A percentile compares a stretch with the other conserved stretches of the same genome.
Conservation (phyloP, 805 yeast genomes). For the Candida nemodendra region DNA sequence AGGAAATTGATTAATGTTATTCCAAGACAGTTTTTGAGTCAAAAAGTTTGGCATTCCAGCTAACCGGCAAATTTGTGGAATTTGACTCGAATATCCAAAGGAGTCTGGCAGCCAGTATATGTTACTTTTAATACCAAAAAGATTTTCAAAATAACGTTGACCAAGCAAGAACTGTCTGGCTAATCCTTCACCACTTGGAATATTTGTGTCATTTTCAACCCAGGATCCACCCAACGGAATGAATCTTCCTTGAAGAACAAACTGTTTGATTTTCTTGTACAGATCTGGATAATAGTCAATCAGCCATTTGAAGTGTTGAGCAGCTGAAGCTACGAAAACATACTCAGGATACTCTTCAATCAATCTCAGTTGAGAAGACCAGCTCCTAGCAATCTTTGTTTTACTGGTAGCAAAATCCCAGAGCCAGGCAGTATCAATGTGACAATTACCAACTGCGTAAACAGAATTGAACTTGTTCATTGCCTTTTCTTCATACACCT, state of each 20-base stretch:
- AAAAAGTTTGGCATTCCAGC: constrained; percentile 82
- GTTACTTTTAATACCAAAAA: constrained; percentile 74
- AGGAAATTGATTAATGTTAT: constrained; percentile 89
- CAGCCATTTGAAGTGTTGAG: constrained; percentile 94
- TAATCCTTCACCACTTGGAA: constrained; percentile 92
- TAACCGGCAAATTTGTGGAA: constrained; percentile 88
- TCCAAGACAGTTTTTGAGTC: constrained; percentile 96
- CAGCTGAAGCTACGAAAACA: constrained; percentile 91
- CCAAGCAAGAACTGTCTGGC: constrained; percentile 88
- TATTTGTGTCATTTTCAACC: constrained; percentile 96
- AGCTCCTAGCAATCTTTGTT: constrained; percentile 87
- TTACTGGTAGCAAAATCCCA: constrained; percentile 99
- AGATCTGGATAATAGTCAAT: constrained; percentile 82
- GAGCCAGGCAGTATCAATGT: constrained; percentile 97
- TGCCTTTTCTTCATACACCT: constrained; percentile 53
- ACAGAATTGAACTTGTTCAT: constrained; percentile 52
- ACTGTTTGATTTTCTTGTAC: constrained; percentile 60
- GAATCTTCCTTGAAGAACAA: constrained; percentile 70
- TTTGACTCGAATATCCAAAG: constrained; percentile 92
- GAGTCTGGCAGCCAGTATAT: constrained; percentile 97
- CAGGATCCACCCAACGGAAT: constrained; percentile 95
- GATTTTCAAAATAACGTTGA: constrained; percentile 75
- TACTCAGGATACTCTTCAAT: constrained; percentile 90
- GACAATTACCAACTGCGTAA: constrained; percentile 90
- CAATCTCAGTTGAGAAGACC: constrained; percentile 88